phyloP scores from a whole-genome alignment of 2,329 filamentous ascomycete genomes.

The Fusarium vanettenii region DNA sequence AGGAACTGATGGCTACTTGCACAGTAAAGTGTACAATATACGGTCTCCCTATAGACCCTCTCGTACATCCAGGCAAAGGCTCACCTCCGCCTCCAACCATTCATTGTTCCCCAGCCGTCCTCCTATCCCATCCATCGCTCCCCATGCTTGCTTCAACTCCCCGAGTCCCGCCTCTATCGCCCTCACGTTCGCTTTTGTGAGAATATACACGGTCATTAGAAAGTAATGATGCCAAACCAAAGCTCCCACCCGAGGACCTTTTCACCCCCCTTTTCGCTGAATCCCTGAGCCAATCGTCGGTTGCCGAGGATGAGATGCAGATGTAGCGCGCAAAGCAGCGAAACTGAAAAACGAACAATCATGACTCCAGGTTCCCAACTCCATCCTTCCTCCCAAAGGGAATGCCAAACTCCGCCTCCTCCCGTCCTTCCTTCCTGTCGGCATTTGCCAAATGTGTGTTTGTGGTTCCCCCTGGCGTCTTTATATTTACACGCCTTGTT shows the following conservation, averaged over 20 bases:
- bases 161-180: conserved; percentile 38
- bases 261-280: conserved; percentile 41
- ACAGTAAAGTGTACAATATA: conserved; percentile 44
- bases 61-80: conserved; percentile 21
- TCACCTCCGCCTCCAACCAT: conserved; percentile 20
- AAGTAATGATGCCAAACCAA: conserved; percentile 46
- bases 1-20: conserved; percentile 38
- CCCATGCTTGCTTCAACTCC: conserved; percentile 31
- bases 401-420: conserved; percentile 44
- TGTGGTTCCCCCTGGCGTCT: conserved; percentile 1
- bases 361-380: conserved; percentile 48
- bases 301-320: conserved; percentile 46
- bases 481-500: conserved; percentile 7
- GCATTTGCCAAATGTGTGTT: conserved; percentile 15
- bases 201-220: conserved; percentile 47
- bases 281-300: conserved; percentile 42
- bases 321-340: conserved; percentile 47
- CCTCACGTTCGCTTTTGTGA: conserved; percentile 41
- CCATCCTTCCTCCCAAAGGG: conserved; percentile 45
- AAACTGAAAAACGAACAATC: conserved; percentile 48
- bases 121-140: conserved; percentile 32
- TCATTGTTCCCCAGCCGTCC: conserved; percentile 22
- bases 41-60: conserved; percentile 28
- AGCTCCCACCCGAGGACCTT: conserved; percentile 44
- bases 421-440: conserved; percentile 20